Conservation (phyloP, 1,284 basidiomycete species). For the Malassezia psittaci region DNA sequence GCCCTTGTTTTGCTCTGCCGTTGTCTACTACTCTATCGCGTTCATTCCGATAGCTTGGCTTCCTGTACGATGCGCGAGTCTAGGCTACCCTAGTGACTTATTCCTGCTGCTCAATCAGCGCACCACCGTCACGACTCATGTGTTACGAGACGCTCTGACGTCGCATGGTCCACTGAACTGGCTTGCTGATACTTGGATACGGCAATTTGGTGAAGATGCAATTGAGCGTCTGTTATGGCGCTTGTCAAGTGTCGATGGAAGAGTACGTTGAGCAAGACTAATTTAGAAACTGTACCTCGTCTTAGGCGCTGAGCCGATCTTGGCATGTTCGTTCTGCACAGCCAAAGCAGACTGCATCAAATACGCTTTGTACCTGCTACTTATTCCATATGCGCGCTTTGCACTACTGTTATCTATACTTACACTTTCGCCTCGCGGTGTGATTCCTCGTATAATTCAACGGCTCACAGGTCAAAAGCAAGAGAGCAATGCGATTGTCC, state of each 20-base stretch:
- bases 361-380: background rate
- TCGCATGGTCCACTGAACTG: background rate
- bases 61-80: background rate
- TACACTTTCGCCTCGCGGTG: slow-evolving; percentile 6
- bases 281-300: slow-evolving; percentile 17
- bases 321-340: slow-evolving; percentile 9
- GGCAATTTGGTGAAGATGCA: background rate
- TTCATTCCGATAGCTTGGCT: slow-evolving; percentile 4
- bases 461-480: background rate
- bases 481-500: background rate
- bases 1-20: background rate
- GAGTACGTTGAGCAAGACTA: slow-evolving; percentile 2
- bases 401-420: background rate
- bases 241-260: slow-evolving; percentile 13
- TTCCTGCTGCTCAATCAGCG: slow-evolving; percentile 1
- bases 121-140: slow-evolving; percentile 8
- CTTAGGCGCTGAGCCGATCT: slow-evolving; percentile 7
- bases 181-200: slow-evolving; percentile 1
- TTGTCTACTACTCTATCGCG: slow-evolving; percentile 2
- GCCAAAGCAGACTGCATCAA: background rate
- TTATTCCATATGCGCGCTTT: background rate
- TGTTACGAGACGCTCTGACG: slow-evolving; percentile 8
- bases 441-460: background rate
- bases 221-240: slow-evolving; percentile 9
- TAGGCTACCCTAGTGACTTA: slow-evolving; percentile 10